Evolutionary conservation across 129 eudicot species (phyloP), one percentile per base, ranked within the genome.

Genomic region (Scalesia atractyloides): DNA sequence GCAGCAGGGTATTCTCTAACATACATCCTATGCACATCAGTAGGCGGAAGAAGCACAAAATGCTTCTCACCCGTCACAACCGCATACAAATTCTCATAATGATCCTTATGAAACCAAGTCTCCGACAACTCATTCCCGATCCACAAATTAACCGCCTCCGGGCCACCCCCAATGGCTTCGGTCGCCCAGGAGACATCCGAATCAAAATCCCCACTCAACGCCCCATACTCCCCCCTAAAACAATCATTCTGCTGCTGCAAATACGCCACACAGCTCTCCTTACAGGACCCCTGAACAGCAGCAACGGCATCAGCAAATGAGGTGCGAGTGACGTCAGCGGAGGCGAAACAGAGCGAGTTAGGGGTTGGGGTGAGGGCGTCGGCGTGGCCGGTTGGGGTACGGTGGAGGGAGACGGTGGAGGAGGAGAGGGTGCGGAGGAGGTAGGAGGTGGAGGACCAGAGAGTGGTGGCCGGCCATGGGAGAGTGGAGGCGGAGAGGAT

Each of bases 111-210:
- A 80, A 94, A 94, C 46, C 88, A 90, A 54, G 96, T 94, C 63
- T 84, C 88, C 0, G 96, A 88, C 11, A 72, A 47, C 0, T 73
- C 60, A 58, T 88, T 90, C 61, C 99, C 97, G 60, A 94, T 81
- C 99, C 99, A 94, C 72, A 94, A 72, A 81, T 94, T 94, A 63
- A 94, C 99, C 8, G 99, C 97, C 58, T 94, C 97, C 2, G 99
- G 99, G 2, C 12, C 18, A 41, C 85, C 72, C 9, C 97, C 97
- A 5, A 94, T 53, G 11, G 97, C 97, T 69, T 86, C 94, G 0
- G 75, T 77, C 11, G 99, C 99, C 99, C 99, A 94, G n/a, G 60
- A 30, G 43, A 94, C 60, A 50, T 94, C 74, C 1, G 71, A 47
- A 19, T 90, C 97, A 54, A 82, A 77, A 7, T 94, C 97, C n/a